phyloP scores from a whole-genome alignment of 805 yeast species.

The Wickerhamiella cacticola region DNA sequence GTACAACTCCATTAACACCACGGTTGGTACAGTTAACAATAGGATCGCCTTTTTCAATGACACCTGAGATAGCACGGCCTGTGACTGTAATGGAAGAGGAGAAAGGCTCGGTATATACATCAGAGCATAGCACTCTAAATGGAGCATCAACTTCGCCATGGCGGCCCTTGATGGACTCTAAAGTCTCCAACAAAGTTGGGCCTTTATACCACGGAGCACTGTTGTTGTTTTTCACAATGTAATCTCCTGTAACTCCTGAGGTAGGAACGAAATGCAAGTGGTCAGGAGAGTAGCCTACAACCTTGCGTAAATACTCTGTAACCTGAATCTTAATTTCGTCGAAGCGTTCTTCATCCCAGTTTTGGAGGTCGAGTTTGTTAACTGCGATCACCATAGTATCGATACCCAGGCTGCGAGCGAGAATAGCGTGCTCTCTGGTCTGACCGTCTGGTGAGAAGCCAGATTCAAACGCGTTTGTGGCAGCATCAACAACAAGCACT shows the following conservation, averaged over 20 bases:
- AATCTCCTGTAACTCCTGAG: conserved; percentile 57
- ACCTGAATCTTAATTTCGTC: conserved; percentile 40
- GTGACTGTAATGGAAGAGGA: conserved; percentile 40
- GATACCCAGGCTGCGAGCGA: conserved; percentile 59
- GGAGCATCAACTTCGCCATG: conserved; percentile 15
- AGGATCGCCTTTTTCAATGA: conserved; percentile 58
- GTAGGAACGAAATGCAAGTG: conserved; percentile 49
- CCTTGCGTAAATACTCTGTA: conserved; percentile 38
- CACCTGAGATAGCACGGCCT: conserved; percentile 61
- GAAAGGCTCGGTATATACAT: conserved; percentile 41
- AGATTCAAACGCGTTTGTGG: conserved; percentile 54
- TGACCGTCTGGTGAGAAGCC: conserved; percentile 61
- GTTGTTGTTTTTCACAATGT: conserved; percentile 39
- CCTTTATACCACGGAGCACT: conserved; percentile 37
- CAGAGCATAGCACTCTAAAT: conserved; percentile 52
- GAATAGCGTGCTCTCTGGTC: conserved; percentile 63
- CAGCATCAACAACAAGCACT: conserved; percentile 55
- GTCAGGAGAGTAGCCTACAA: conserved; percentile 37
- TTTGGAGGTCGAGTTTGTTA: conserved; percentile 56
- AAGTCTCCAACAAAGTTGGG: conserved; percentile 33
- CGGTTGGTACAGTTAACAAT: conserved; percentile 44
- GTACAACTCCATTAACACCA: conserved; percentile 15
- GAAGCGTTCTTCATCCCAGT: conserved; percentile 46
- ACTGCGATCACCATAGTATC: conserved; percentile 47
- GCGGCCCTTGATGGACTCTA: conserved; percentile 24